Evolutionary conservation across 2,329 filamentous ascomycete species (phyloP).

Genomic region (Fragosphaeria purpurea): DNA sequence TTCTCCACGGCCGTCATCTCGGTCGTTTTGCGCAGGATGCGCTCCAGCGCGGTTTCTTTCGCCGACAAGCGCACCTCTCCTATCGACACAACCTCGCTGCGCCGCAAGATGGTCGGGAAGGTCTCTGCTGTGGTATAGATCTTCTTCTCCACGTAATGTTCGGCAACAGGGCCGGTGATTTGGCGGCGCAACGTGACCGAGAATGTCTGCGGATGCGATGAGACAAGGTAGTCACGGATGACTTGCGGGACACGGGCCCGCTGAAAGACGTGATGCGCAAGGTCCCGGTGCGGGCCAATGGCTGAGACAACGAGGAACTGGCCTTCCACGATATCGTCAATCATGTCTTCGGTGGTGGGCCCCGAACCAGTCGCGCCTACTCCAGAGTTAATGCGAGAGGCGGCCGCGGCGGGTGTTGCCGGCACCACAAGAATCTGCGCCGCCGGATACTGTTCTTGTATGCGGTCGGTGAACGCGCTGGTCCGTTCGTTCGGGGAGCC

Average conservation of each 20-base stretch:
- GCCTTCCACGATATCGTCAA: conserved; percentile 70
- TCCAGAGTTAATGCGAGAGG: conserved; percentile 4
- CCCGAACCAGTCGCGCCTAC: neutral
- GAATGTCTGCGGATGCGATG: conserved; percentile 68
- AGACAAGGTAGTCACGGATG: conserved; percentile 77
- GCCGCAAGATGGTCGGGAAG: conserved; percentile 83
- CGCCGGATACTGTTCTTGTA: conserved; percentile 81
- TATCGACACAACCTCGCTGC: conserved; percentile 70
- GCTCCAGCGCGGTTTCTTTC: conserved; percentile 80
- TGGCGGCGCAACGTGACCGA: conserved; percentile 64
- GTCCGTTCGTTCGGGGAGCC: conserved; percentile 67
- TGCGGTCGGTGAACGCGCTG: conserved; percentile 75
- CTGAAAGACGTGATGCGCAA: conserved; percentile 76
- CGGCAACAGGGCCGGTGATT: conserved; percentile 56
- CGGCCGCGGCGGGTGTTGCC: neutral
- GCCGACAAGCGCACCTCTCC: conserved; percentile 59
- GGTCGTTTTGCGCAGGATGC: conserved; percentile 80
- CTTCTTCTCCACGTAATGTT: conserved; percentile 74
- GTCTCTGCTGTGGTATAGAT: conserved; percentile 74
- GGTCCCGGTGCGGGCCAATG: conserved; percentile 72
- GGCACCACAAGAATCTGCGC: conserved; percentile 58
- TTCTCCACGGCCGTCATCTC: conserved; percentile 72
- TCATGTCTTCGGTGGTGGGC: conserved; percentile 43
- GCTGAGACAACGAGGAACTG: conserved; percentile 79
- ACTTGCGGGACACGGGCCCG: conserved; percentile 73